These are phyloP conservation scores for Colletotrichum sp. DNA, from an alignment of 2,329 filamentous ascomycete genomes.

Conservation along the genomic window DNA sequence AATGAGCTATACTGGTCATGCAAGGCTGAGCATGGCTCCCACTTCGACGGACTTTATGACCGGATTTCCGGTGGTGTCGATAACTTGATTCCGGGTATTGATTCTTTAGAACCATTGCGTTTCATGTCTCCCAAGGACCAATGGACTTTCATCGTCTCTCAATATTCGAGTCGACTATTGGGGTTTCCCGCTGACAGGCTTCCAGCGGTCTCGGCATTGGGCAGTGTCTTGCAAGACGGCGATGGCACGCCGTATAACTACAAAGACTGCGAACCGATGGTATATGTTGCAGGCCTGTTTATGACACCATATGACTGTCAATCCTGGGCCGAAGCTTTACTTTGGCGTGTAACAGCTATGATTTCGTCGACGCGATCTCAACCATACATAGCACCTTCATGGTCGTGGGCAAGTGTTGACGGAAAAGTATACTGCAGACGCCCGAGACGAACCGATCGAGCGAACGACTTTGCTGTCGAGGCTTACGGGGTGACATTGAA, in stretches of 20 bases:
- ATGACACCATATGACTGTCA: background rate
- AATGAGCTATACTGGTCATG: background rate
- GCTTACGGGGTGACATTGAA: accelerated
- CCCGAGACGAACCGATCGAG: no score
- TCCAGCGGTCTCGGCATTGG: background rate
- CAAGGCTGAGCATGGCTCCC: background rate
- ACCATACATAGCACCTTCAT: background rate
- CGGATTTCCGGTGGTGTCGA: background rate
- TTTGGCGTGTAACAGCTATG: accelerated
- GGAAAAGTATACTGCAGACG: no score
- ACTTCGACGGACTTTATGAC: accelerated
- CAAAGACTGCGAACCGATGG: background rate
- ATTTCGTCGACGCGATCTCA: accelerated
- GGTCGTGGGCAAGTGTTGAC: background rate
- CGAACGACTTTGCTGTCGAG: background rate
- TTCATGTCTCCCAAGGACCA: no score
- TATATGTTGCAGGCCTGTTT: background rate
- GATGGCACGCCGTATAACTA: background rate
- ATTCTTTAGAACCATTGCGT: background rate
- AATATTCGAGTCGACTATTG: background rate
- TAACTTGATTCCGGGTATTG: background rate
- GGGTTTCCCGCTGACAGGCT: background rate
- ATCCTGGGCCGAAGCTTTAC: background rate
- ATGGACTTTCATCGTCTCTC: background rate
- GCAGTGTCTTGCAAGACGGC: background rate